Percentiles rank a stretch among this genome's conserved stretches.
Evolutionary conservation across 139 green algal genomes (phyloP).

Genomic region (Chlamydomonas sp.): DNA sequence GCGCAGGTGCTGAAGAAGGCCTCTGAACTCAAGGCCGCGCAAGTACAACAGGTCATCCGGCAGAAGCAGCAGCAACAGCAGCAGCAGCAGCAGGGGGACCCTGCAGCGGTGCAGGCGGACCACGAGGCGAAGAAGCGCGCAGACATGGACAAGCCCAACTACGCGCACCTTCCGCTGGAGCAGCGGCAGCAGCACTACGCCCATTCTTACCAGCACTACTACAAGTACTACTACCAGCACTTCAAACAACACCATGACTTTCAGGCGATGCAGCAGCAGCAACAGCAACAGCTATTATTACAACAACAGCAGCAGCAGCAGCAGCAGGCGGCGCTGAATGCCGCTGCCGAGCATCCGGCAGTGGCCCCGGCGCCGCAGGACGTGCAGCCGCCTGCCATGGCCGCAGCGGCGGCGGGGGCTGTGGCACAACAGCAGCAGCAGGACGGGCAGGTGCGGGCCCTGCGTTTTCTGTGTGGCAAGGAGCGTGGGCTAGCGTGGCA

Average conservation of each 20-base stretch:
- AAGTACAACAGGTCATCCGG: background rate
- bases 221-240: background rate
- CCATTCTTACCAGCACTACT: background rate
- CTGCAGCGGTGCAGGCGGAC: too few relatives aligned
- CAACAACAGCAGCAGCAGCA: background rate
- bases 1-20: background rate
- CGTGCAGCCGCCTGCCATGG: background rate
- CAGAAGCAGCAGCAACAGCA: conserved; percentile 6
- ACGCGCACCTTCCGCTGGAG: background rate
- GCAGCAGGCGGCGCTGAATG: background rate
- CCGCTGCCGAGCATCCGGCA: background rate
- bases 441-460: too few relatives aligned
- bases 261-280: background rate
- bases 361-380: background rate
- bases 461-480: too few relatives aligned
- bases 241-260: background rate
- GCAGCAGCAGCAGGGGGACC: background rate
- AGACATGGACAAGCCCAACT: background rate
- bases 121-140: background rate
- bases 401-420: too few relatives aligned
- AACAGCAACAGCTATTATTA: background rate
- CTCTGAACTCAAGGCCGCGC: background rate
- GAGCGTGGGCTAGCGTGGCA: too few relatives aligned
- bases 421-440: too few relatives aligned
- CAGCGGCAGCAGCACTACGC: background rate